Percentiles rank a stretch among this genome's conserved stretches.
These are phyloP conservation scores for Camelina neglecta DNA, from an alignment of 345 rosid species.

Conservation along the genomic window DNA sequence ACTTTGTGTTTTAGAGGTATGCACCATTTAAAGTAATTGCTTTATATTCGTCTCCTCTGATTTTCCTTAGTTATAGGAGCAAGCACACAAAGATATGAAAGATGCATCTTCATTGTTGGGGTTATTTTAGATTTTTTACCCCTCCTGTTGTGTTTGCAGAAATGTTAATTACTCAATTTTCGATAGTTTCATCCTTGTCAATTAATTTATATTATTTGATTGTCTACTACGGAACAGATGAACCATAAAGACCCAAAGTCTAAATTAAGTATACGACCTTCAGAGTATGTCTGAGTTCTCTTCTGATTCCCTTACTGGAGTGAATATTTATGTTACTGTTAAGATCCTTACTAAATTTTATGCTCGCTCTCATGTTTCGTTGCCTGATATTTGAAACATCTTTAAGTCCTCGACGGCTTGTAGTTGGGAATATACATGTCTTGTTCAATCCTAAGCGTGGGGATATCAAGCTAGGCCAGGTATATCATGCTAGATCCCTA, in stretches of 20 bases:
- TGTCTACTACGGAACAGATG: conserved; percentile 48
- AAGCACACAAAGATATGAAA: conserved; percentile 11
- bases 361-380: background rate
- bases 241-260: conserved; percentile 44
- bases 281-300: conserved; percentile 47
- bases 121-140: background rate
- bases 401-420: conserved; percentile 51
- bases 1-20: conserved; percentile 88
- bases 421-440: conserved; percentile 82
- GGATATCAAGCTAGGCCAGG: conserved; percentile 92
- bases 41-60: background rate
- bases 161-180: conserved; percentile 4
- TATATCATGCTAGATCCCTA: conserved; percentile 36
- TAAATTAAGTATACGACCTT: conserved; percentile 30
- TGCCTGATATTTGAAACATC: conserved; percentile 46
- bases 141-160: conserved; percentile 4
- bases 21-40: conserved; percentile 5
- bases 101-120: conserved; percentile 22
- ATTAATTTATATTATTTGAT: background rate
- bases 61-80: background rate
- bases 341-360: conserved; percentile 15
- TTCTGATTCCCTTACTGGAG: conserved; percentile 13
- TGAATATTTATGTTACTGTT: conserved; percentile 1
- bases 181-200: conserved; percentile 12
- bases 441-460: conserved; percentile 88